Base-by-base conservation (phyloP, 108 stramenopile genomes). In the Cyclotella cryptica region DNA sequence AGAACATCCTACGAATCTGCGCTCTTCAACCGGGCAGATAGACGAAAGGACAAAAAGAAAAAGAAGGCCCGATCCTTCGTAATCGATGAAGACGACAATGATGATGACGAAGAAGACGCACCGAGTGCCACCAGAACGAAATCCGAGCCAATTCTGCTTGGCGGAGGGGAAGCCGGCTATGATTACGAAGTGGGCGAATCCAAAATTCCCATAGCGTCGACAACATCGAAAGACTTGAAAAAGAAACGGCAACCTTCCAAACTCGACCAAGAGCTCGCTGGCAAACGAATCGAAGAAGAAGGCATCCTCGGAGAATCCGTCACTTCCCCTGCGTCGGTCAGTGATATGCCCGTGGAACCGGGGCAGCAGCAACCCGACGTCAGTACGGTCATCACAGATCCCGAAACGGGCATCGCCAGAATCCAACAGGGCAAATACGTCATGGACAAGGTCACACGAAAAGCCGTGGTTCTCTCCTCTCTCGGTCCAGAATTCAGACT, bases 371-470 rank as follows among this genome's bases (percentile, higher is more conserved):
- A 90, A 44, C 93, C 93, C 13, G 86, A 87, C 26, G 83, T 94
- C 1, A 89, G 89, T 27, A 89, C 87, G 17, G 67, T 92, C 64
- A 74, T 91, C 42, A 85, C 90, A 26, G 94, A 95, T 64, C 90
- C 92, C 66, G 94, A 91, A 69, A 93, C 92, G 17, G 94, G 94
- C 39, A 86, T 90, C 52, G 90, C 88, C 73, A 64, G 89, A 21
- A 84, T 95, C 41, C 77, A 78, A 49, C 92, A 95, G 81, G 94
- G 94, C 18, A 81, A 91, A 42, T 81, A 80, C 41, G 94, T 95
- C 39, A 87, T 92, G 92, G 94, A 95, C 83, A 88, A 93, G 44
- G 88, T 91, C 18, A 95, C 94, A 2, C 85, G 90, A 0, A 91
- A 90, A 75, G 88, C 92, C 0, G 92, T 95, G 29, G 75, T 88